phyloP scores from a whole-genome alignment of 2,329 filamentous ascomycete species.

The Cercospora citrullina region DNA sequence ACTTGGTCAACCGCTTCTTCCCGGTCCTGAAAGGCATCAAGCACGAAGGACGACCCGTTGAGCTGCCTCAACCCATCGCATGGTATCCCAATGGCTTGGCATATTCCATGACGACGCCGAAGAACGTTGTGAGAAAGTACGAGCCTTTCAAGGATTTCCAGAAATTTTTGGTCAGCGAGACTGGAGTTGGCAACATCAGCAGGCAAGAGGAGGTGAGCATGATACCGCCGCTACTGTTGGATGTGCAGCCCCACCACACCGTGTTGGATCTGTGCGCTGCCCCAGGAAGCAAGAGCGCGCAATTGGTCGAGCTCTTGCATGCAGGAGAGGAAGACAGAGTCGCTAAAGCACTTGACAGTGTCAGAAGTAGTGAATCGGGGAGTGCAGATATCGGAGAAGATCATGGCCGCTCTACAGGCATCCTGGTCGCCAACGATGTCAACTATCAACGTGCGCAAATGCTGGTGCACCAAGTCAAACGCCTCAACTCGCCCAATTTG shows the following conservation, averaged over 20 bases:
- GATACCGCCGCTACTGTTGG: conserved; percentile 94
- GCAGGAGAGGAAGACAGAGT: conserved; percentile 87
- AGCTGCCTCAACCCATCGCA: conserved; percentile 75
- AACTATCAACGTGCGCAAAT: conserved; percentile 97
- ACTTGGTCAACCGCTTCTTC: conserved; percentile 84
- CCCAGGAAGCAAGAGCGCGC: conserved; percentile 93
- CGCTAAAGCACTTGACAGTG: conserved; percentile 65
- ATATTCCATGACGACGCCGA: conserved; percentile 97
- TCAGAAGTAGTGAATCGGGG: conserved; percentile 53
- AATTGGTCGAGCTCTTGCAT: conserved; percentile 93
- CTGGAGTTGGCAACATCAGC: conserved; percentile 94
- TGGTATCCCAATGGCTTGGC: conserved; percentile 96
- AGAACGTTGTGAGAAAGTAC: conserved; percentile 91
- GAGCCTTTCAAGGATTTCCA: conserved; percentile 94
- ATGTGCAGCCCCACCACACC: conserved; percentile 85
- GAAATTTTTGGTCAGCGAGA: conserved; percentile 96
- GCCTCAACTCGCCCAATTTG: conserved; percentile 91
- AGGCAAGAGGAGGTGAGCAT: conserved; percentile 98
- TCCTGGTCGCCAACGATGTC: conserved; percentile 92
- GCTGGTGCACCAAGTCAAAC: conserved; percentile 96
- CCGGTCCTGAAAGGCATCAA: conserved; percentile 85
- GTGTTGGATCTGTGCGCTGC: conserved; percentile 96
- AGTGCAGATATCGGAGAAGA: conserved; percentile 52
- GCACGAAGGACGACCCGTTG: conserved; percentile 76
- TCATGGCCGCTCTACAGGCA: conserved; percentile 82